Base-by-base conservation (phyloP, 2,329 filamentous ascomycete species). In the Aureobasidium leucospermi region DNA sequence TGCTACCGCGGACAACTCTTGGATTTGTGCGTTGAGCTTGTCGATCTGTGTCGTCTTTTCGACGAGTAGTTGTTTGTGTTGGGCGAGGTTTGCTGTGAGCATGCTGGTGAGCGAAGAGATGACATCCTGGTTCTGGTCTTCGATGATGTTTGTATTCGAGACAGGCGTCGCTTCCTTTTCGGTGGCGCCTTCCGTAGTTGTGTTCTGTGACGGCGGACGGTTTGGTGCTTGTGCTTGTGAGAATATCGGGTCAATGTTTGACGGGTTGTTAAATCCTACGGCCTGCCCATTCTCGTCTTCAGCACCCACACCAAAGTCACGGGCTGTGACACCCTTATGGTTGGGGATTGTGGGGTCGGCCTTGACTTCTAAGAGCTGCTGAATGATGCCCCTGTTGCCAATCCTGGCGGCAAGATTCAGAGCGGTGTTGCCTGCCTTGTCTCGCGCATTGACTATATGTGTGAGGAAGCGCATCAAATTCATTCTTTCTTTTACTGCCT, bases 391-490 rank as follows among this genome's bases (percentile, higher is more conserved):
- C 59, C 88, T 82, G 70, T 96, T 97, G 23, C 91, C 90, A 65
- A 96, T 96, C 62, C 94, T 83, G 1, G 94, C 92, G 1, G 93
- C 94, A 63, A 97, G 87, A 66, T 96, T 96, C 19, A 99, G 79
- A 0, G 94, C 94, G 0, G 94, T 99, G 69, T 99, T 96, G 0
- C 94, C 94, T 36, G 89, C 88, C 67, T 92, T 91, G 73, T 99
- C 94, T 67, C 93, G 89, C 0, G 92, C 88, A 67, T 99, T 97
- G 62, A 99, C 93, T 72, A 99, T 95, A 70, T 97, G 92, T 51
- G 88, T 90, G 83, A 99, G 95, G 75, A 99, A 99, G 39, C 90
- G 86, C 32, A 90, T 92, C 57, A 99, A 81, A 28, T 88, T 90
- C 74, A 97, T 95, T 63, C 82, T 89, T 58, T 83, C 88, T 60